Evolutionary conservation across 78 protist genomes (phyloP).

Genomic region (Dictyostelium purpureum): DNA sequence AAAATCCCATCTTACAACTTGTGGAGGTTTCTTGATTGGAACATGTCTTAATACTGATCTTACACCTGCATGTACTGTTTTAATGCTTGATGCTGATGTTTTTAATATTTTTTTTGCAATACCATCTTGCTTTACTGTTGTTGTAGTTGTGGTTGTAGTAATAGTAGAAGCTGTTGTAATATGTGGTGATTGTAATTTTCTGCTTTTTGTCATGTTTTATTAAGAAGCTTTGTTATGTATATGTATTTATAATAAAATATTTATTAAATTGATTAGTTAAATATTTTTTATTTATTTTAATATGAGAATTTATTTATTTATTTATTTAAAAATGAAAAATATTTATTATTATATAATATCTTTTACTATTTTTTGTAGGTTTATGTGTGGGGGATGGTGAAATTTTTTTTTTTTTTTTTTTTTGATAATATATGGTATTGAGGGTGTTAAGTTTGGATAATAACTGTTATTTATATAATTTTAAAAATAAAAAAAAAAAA

Average conservation of each 20-base stretch:
- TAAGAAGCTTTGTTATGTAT: background rate
- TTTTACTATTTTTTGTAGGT: background rate
- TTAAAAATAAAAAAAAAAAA: too few species aligned
- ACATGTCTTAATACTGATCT: background rate
- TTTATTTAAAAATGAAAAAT: background rate
- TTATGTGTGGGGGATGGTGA: background rate
- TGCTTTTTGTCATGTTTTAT: background rate
- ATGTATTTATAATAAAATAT: background rate
- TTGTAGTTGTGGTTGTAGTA: background rate
- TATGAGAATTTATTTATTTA: background rate
- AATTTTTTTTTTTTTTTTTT: too few species aligned
- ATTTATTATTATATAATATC: background rate
- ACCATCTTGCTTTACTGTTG: background rate
- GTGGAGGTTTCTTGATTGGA: conserved; percentile 79
- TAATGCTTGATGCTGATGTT: background rate
- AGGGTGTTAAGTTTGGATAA: too few species aligned
- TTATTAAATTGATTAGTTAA: background rate
- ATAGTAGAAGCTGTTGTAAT: background rate
- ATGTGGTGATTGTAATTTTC: background rate
- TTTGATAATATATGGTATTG: too few species aligned
- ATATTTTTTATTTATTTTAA: background rate
- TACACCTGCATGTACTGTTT: conserved; percentile 14
- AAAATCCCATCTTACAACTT: conserved; percentile 81
- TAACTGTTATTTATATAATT: too few species aligned
- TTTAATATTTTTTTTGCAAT: background rate